A percentile compares a stretch with the other conserved stretches of the same genome.
phyloP scores from a whole-genome alignment of 2,329 filamentous ascomycete genomes.

The Ophiocordyceps camponoti-floridani region DNA sequence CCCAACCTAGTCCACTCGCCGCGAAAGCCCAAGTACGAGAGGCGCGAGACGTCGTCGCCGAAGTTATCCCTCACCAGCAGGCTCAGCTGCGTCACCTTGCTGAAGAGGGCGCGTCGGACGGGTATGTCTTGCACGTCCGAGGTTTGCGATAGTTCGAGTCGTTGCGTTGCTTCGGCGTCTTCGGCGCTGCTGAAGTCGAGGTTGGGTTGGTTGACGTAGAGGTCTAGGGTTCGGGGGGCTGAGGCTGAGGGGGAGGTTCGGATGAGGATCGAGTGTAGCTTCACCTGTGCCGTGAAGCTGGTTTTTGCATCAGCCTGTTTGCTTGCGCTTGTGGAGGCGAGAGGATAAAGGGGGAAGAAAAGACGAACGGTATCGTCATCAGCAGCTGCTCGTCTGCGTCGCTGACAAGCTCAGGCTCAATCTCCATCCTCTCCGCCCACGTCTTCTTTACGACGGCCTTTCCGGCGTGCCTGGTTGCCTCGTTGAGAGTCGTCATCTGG shows the following conservation, averaged over 20 bases:
- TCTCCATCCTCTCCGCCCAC: slow-evolving; percentile 62
- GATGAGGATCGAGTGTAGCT: slow-evolving; percentile 75
- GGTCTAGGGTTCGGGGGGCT: slow-evolving; percentile 67
- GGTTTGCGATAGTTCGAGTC: slow-evolving; percentile 59
- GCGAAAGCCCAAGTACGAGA: slow-evolving; percentile 81
- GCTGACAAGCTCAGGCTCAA: slow-evolving; percentile 61
- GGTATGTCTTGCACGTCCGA: slow-evolving; percentile 73
- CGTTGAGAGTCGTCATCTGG: slow-evolving; percentile 70
- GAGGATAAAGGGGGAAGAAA: background rate
- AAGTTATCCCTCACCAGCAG: slow-evolving; percentile 93
- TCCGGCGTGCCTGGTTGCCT: slow-evolving; percentile 49
- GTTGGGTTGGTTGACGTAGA: slow-evolving; percentile 75
- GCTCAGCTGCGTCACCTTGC: slow-evolving; percentile 61
- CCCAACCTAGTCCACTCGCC: slow-evolving; percentile 85
- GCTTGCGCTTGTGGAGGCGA: background rate
- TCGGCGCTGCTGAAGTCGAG: slow-evolving; percentile 68
- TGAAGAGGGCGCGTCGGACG: slow-evolving; percentile 77
- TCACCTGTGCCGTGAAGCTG: slow-evolving; percentile 86
- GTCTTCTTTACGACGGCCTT: slow-evolving; percentile 71
- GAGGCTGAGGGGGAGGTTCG: slow-evolving; percentile 54
- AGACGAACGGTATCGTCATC: slow-evolving; percentile 68
- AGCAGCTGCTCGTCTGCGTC: slow-evolving; percentile 88
- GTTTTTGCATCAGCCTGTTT: background rate
- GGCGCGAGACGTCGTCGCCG: slow-evolving; percentile 57
- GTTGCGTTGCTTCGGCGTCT: slow-evolving; percentile 54